A percentile compares a stretch with the other conserved stretches of the same genome.
Conservation (phyloP, 305 asterid genomes). For the Fraxinus angustifolia region DNA sequence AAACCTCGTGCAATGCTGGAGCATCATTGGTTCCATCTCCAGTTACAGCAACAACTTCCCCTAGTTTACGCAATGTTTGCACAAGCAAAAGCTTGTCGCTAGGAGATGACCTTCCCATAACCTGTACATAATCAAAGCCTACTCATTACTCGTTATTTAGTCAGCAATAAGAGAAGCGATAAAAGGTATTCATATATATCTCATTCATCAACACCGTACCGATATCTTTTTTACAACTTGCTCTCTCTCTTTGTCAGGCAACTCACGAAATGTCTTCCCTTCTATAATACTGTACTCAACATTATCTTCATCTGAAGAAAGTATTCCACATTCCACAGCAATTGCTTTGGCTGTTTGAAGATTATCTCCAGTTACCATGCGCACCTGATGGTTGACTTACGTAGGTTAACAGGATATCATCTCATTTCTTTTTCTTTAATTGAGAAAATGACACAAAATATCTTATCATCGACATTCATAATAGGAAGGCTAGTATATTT, state of each 20-base stretch:
- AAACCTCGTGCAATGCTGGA: slow-evolving; percentile 96
- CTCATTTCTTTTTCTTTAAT: background rate
- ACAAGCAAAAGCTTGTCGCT: slow-evolving; percentile 92
- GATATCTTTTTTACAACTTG: slow-evolving; percentile 60
- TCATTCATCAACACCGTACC: slow-evolving; percentile 39
- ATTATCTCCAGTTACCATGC: slow-evolving; percentile 98
- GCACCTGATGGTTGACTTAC: slow-evolving; percentile 55
- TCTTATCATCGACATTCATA: background rate
- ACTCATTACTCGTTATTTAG: slow-evolving; percentile 15
- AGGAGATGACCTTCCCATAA: slow-evolving; percentile 96
- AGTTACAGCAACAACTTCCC: slow-evolving; percentile 93
- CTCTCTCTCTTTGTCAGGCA: slow-evolving; percentile 74
- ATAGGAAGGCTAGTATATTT: slow-evolving; percentile 5
- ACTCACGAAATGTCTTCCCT: slow-evolving; percentile 79
- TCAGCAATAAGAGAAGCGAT: background rate
- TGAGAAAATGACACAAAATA: background rate
- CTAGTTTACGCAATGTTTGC: slow-evolving; percentile 83
- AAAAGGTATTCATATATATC: slow-evolving; percentile 1
- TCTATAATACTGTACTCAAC: slow-evolving; percentile 70
- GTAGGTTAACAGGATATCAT: slow-evolving; percentile 18
- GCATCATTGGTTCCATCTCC: slow-evolving; percentile 99
- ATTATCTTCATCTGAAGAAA: slow-evolving; percentile 58
- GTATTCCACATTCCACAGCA: slow-evolving; percentile 91
- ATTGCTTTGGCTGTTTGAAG: slow-evolving; percentile 97
- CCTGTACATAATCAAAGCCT: slow-evolving; percentile 42